Conservation (phyloP, 208 protist species). For the Trypanosoma caninum region DNA sequence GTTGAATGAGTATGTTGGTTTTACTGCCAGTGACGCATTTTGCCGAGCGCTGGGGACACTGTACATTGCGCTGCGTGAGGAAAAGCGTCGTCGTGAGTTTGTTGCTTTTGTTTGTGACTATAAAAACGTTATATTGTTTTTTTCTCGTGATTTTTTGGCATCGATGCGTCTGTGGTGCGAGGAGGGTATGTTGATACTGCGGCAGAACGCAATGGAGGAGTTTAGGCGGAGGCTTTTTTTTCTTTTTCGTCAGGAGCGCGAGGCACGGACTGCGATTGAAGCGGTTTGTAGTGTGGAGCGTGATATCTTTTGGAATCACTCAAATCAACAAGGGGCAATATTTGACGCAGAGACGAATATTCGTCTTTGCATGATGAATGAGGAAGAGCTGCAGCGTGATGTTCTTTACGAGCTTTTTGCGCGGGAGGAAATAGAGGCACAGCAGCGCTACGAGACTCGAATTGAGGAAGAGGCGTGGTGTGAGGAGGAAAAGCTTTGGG, state of each 20-base stretch:
- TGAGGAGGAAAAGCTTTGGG: conserved; percentile 37
- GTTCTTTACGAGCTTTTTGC: conserved; percentile 26
- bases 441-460: conserved; percentile 18
- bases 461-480: conserved; percentile 39
- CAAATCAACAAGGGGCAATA: background rate
- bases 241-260: conserved; percentile 39
- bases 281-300: conserved; percentile 15
- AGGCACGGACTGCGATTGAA: conserved; percentile 39
- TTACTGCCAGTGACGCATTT: conserved; percentile 29
- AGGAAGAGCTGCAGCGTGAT: conserved; percentile 24
- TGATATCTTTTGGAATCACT: background rate
- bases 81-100: conserved; percentile 41
- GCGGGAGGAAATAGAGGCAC: conserved; percentile 18
- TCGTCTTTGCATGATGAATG: background rate
- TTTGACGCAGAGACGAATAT: background rate
- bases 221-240: conserved; percentile 21
- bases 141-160: conserved; percentile 14
- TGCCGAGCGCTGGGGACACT: conserved; percentile 22
- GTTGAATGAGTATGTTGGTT: conserved; percentile 9
- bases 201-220: conserved; percentile 24
- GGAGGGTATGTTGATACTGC: conserved; percentile 12
- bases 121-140: conserved; percentile 49
- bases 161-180: conserved; percentile 14
- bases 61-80: conserved; percentile 41
- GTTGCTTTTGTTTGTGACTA: conserved; percentile 42